A percentile compares a stretch with the other conserved stretches of the same genome.
phyloP scores from a whole-genome alignment of 768 basidiomycete genomes.

The Butyriboletus loyo region DNA sequence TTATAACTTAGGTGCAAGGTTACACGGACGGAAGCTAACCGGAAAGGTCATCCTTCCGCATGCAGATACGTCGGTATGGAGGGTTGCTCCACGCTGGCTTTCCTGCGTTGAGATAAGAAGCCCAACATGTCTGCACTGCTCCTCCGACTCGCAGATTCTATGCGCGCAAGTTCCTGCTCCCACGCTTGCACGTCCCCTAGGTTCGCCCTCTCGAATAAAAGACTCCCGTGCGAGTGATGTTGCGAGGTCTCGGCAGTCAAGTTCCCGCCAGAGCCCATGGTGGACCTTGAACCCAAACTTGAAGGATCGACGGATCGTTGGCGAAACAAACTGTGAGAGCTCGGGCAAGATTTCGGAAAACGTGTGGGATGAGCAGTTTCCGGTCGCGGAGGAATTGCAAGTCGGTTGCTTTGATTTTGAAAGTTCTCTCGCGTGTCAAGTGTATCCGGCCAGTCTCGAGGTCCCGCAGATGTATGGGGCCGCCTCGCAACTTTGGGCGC shows the following conservation, averaged over 20 bases:
- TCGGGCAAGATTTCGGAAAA: slow-evolving; percentile 7
- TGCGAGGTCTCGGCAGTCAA: slow-evolving; percentile 17
- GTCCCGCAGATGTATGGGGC: slow-evolving; percentile 76
- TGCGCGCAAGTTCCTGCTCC: slow-evolving; percentile 74
- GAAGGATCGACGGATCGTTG: slow-evolving; percentile 21
- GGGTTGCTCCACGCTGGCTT: slow-evolving; percentile 20
- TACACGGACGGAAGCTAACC: background rate
- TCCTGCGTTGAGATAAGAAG: slow-evolving; percentile 29
- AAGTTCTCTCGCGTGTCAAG: slow-evolving; percentile 16
- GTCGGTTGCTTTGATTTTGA: slow-evolving; percentile 15
- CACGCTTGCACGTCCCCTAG: slow-evolving; percentile 55
- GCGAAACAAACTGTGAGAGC: slow-evolving; percentile 16
- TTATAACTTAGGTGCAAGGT: slow-evolving; percentile 9
- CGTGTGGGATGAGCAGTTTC: slow-evolving; percentile 28
- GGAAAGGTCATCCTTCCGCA: slow-evolving; percentile 20
- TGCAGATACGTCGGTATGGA: slow-evolving; percentile 21
- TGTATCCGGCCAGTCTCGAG: slow-evolving; percentile 49
- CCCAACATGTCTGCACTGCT: slow-evolving; percentile 39
- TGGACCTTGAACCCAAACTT: slow-evolving; percentile 34
- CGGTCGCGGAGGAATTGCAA: slow-evolving; percentile 20
- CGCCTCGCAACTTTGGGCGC: slow-evolving; percentile 41
- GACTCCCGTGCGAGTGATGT: slow-evolving; percentile 12
- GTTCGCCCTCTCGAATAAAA: slow-evolving; percentile 28
- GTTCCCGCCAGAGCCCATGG: slow-evolving; percentile 49
- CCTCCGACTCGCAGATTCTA: slow-evolving; percentile 59